These are phyloP conservation scores for Dactylellina haptotyla DNA, from an alignment of 2,329 filamentous ascomycete species.

Conservation along the genomic window DNA sequence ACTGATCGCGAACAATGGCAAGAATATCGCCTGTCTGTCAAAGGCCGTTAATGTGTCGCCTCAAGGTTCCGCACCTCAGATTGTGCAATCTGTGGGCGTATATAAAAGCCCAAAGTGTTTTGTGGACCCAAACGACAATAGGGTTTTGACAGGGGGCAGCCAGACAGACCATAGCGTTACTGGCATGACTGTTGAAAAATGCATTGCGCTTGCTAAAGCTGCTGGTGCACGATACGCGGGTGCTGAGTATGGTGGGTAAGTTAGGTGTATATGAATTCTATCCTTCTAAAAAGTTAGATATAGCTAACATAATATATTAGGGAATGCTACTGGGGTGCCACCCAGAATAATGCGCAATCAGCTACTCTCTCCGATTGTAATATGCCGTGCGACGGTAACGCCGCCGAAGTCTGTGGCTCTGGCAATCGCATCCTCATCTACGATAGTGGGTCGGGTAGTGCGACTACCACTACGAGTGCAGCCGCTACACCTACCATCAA, in stretches of 20 bases:
- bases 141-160: constrained; percentile 11
- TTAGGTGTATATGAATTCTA: background rate
- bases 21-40: constrained; percentile 13
- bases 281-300: background rate
- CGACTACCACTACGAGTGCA: constrained; percentile 4
- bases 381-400: constrained; percentile 14
- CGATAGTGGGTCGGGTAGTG: background rate
- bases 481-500: constrained; percentile 17
- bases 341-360: background rate
- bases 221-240: constrained; percentile 60
- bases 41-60: constrained; percentile 25
- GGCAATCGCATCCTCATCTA: constrained; percentile 11
- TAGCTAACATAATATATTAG: constrained; percentile 53
- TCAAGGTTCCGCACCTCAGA: background rate
- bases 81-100: background rate
- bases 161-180: background rate
- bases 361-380: constrained; percentile 6
- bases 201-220: constrained; percentile 55
- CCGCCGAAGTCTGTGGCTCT: background rate
- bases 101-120: constrained; percentile 13
- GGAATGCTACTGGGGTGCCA: constrained; percentile 62
- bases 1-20: constrained; percentile 22
- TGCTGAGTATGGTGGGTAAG: constrained; percentile 59
- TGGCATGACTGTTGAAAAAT: constrained; percentile 31
- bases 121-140: background rate